Evolutionary conservation across 2,329 filamentous ascomycete genomes (phyloP), one percentile per base, ranked within the genome.

Genomic region (Boeremia exigua): DNA sequence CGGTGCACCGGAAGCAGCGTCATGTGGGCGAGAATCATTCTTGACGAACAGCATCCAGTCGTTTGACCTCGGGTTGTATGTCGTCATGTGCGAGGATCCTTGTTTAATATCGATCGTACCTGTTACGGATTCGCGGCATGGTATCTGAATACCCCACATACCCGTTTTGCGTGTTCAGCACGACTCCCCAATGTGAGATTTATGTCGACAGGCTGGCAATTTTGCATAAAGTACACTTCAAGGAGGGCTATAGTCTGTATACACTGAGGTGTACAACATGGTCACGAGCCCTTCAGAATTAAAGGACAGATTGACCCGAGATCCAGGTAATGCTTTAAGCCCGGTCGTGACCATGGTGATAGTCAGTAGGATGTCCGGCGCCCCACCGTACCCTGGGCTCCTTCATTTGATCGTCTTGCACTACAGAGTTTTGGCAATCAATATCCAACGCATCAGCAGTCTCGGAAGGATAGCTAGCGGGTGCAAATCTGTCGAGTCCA

Each of bases 361-460:
- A 42, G 19, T 40, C 32, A 48, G 37, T 33, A 48, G 37, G 45
- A 40, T 40, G 28, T 23, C 23, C 37, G 40, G 33, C 38, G 30
- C 27, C 44, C 48, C 54, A 45, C 48, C 30, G 8, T 15, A 52
- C 44, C 48, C 38, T 48, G 17, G 28, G 37, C 12, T 34, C 17
- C 36, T 44, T 33, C 34, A 30, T 46, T 27, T 44, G 48, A 51
- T 56, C 42, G 33, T 45, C 49, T 42, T 34, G 42, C 47, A 32
- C 51, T 47, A 48, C 53, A 44, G 53, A 34, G 58, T 54, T 59
- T 59, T 51, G 51, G 56, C 50, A 61, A 49, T 48, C 60, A 63
- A 62, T 63, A 54, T 51, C 56, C 43, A 55, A 45, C 59, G 59
- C 54, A 63, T 58, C 59, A 61, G 62, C 67, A 65, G 63, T 62